These are phyloP conservation scores for Lipomyces starkeyi DNA, from an alignment of 805 yeast species.

Conservation along the genomic window DNA sequence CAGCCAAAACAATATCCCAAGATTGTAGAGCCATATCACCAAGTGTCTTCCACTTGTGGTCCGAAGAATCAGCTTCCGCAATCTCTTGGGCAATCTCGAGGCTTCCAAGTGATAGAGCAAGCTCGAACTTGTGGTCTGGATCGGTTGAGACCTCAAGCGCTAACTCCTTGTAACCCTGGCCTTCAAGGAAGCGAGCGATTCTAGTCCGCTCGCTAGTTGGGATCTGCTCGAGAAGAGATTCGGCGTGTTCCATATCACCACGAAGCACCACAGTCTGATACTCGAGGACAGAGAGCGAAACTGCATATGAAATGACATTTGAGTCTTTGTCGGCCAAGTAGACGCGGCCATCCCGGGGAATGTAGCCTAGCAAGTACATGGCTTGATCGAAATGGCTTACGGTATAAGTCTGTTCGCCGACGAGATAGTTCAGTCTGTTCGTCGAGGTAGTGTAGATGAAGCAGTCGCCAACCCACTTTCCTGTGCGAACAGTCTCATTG, in stretches of 20 bases:
- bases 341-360: conserved; percentile 87
- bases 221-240: conserved; percentile 60
- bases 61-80: conserved; percentile 54
- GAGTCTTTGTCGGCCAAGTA: conserved; percentile 91
- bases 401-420: conserved; percentile 91
- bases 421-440: conserved; percentile 89
- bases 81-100: conserved; percentile 73
- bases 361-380: conserved; percentile 84
- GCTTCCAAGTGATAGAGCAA: conserved; percentile 78
- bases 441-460: conserved; percentile 87
- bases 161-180: conserved; percentile 84
- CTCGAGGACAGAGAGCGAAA: conserved; percentile 86
- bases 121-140: conserved; percentile 87
- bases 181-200: conserved; percentile 90
- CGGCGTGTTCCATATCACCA: conserved; percentile 89
- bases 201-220: conserved; percentile 71
- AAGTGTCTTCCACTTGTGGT: conserved; percentile 85
- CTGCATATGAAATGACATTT: conserved; percentile 77
- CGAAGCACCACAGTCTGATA: conserved; percentile 95
- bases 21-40: conserved; percentile 83
- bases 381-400: conserved; percentile 91
- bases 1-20: conserved; percentile 84
- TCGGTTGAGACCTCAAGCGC: conserved; percentile 86
- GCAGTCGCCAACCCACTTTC: conserved; percentile 97
- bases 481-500: conserved; percentile 80